phyloP scores from a whole-genome alignment of 2,329 filamentous ascomycete species.

The Clonostachys byssicola region DNA sequence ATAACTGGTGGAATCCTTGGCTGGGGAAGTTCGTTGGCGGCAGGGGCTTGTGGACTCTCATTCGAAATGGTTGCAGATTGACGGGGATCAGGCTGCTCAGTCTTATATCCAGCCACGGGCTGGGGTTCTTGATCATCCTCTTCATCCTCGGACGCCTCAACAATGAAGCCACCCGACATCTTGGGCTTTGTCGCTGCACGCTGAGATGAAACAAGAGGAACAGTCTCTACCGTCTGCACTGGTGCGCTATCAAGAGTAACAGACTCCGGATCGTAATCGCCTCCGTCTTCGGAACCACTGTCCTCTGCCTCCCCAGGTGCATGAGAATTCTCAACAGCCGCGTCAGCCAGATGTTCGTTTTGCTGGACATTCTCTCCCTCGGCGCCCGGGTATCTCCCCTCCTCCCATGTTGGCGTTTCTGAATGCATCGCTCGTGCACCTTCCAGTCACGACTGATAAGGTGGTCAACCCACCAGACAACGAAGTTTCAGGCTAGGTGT shows the following conservation, averaged over 20 bases:
- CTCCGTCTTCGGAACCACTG: slow-evolving; percentile 46
- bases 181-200: slow-evolving; percentile 45
- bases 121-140: slow-evolving; percentile 20
- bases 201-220: slow-evolving; percentile 18
- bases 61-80: slow-evolving; percentile 5
- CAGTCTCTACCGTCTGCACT: slow-evolving; percentile 26
- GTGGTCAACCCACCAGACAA: too few relatives aligned
- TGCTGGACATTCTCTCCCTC: slow-evolving; percentile 52
- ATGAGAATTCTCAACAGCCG: slow-evolving; percentile 35
- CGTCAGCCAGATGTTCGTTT: slow-evolving; percentile 51
- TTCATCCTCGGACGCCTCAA: slow-evolving; percentile 56
- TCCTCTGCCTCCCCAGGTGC: slow-evolving; percentile 43
- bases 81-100: not conserved
- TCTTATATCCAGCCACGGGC: slow-evolving; percentile 8
- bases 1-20: slow-evolving; percentile 19
- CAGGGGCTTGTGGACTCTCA: slow-evolving; percentile 18
- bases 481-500: too few relatives aligned
- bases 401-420: slow-evolving; percentile 42
- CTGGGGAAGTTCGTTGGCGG: slow-evolving; percentile 1
- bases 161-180: slow-evolving; percentile 55
- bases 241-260: slow-evolving; percentile 29
- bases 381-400: slow-evolving; percentile 48
- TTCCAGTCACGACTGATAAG: too few relatives aligned
- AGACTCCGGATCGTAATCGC: slow-evolving; percentile 56
- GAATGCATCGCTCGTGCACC: slow-evolving; percentile 22